Base-by-base conservation (phyloP, 1,284 basidiomycete species). In the Volvariella surrecta region DNA sequence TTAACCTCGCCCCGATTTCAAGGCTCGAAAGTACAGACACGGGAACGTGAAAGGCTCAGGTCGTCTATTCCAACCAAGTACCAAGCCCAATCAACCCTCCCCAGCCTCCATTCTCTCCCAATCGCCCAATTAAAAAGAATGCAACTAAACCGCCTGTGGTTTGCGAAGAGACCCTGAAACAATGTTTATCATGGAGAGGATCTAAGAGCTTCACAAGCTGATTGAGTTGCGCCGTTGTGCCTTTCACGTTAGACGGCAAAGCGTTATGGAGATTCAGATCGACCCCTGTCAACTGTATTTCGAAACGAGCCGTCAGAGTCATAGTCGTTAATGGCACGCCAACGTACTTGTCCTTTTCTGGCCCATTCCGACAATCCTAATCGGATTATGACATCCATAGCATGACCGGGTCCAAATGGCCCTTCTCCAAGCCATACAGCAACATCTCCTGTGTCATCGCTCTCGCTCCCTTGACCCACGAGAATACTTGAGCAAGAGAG, bases 381-480 rank as follows among this genome's bases (percentile, higher is more conserved):
- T 3, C 52, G 46, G 2, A 32, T 34, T 11, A 66, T 49, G 4
- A 64, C 59, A 21, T 55, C 54, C n/a, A 44, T 42, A 37, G 61
- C 55, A 24, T 58, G 54, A 30, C 54, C 55, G 47, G 51, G 51
- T 31, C 57, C 54, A 50, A 56, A 70, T 7, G 58, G 48, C 3
- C 67, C 70, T 7, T 50, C 45, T 4, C 74, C 71, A 2, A 79
- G 61, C 68, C 69, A 76, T 24, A 78, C 40, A 1, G 64, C 72
- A 18, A 76, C 54, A 47, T 79, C 75, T 2, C 68, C 68, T 38
- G 63, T 73, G 42, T 79, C 76, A 48, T 77, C 76, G 47, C 66
- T 68, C 48, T 81, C 77, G 50, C 67, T 76, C 10, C 63, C 58
- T 37, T 63, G 63, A 1, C 76, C 76, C 0, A 69, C 70, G 13